Evolutionary conservation across 2,329 filamentous ascomycete genomes (phyloP).

Genomic region (Cytospora schulzeri): DNA sequence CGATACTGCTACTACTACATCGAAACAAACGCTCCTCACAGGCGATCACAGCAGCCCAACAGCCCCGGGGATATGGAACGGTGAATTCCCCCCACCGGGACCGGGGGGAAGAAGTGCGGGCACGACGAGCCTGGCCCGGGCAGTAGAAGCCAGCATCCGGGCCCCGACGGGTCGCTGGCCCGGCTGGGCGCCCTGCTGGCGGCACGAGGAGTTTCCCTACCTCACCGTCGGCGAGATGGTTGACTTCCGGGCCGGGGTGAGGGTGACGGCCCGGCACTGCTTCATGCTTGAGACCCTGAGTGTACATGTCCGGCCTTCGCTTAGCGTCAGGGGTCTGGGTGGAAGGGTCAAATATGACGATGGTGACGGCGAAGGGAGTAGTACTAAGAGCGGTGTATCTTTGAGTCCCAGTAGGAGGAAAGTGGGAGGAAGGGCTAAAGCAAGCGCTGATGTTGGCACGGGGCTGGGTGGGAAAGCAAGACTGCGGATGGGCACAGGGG

Average conservation of each 20-base stretch:
- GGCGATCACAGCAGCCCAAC: slow-evolving; percentile 32
- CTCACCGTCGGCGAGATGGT: slow-evolving; percentile 50
- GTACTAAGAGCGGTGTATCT: slow-evolving; percentile 25
- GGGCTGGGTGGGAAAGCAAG: background rate
- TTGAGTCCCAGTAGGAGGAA: background rate
- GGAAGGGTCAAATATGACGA: background rate
- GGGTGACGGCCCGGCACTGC: slow-evolving; percentile 30
- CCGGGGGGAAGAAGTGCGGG: background rate
- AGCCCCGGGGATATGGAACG: slow-evolving; percentile 24
- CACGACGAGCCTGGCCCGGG: slow-evolving; percentile 6
- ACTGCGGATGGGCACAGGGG: background rate
- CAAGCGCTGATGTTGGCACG: background rate
- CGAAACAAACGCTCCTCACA: slow-evolving; percentile 40
- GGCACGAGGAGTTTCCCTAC: slow-evolving; percentile 56
- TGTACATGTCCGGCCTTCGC: slow-evolving; percentile 44
- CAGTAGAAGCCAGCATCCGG: slow-evolving; percentile 7
- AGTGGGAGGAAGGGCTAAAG: background rate
- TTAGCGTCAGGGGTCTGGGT: slow-evolving; percentile 37
- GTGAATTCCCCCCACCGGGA: slow-evolving; percentile 6
- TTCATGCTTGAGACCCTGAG: slow-evolving; percentile 46
- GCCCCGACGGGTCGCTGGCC: slow-evolving; percentile 32
- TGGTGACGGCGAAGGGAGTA: slow-evolving; percentile 29
- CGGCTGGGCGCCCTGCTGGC: slow-evolving; percentile 51
- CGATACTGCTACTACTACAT: background rate
- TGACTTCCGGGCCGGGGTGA: slow-evolving; percentile 45